Conservation (phyloP, 202 grass and related monocot species). For the Musa balbisiana region DNA sequence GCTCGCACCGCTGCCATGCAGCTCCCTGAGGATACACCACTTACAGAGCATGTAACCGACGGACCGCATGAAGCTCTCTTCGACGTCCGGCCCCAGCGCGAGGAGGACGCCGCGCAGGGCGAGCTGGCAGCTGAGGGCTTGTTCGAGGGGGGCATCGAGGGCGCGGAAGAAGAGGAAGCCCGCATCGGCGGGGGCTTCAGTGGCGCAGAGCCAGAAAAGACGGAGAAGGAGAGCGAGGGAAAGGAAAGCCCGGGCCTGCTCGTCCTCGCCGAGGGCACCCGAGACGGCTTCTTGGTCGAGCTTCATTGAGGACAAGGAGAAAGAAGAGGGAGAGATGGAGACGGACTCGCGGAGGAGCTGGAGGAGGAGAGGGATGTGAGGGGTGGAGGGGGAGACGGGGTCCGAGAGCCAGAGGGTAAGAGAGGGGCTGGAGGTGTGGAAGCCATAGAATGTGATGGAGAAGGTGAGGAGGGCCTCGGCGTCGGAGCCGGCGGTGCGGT, state of each 20-base stretch:
- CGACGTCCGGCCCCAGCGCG: conserved; percentile 48
- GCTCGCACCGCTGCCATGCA: conserved; percentile 20
- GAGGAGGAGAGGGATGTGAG: conserved; percentile 32
- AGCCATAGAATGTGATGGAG: conserved; percentile 38
- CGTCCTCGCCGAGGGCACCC: background rate
- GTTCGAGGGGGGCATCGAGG: conserved; percentile 33
- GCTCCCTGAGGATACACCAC: conserved; percentile 72
- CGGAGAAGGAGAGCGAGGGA: conserved; percentile 57
- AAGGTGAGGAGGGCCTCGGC: conserved; percentile 27
- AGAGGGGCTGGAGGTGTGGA: conserved; percentile 7
- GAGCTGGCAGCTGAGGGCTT: conserved; percentile 23
- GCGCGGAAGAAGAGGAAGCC: conserved; percentile 70
- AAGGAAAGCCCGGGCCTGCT: conserved; percentile 35
- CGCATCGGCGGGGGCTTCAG: conserved; percentile 52
- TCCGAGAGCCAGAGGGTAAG: conserved; percentile 49
- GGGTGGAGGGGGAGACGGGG: conserved; percentile 15
- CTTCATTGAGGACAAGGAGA: conserved; percentile 21
- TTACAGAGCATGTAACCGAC: conserved; percentile 89
- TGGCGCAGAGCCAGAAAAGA: conserved; percentile 68
- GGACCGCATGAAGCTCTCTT: conserved; percentile 60
- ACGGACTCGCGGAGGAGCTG: conserved; percentile 58
- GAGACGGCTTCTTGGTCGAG: conserved; percentile 31
- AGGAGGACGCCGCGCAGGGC: conserved; percentile 46
- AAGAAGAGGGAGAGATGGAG: conserved; percentile 31
- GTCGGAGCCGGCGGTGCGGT: conserved; percentile 12